These are phyloP conservation scores for Stagonosporopsis rhizophila DNA, from an alignment of 2,329 filamentous ascomycete genomes.

Conservation along the genomic window DNA sequence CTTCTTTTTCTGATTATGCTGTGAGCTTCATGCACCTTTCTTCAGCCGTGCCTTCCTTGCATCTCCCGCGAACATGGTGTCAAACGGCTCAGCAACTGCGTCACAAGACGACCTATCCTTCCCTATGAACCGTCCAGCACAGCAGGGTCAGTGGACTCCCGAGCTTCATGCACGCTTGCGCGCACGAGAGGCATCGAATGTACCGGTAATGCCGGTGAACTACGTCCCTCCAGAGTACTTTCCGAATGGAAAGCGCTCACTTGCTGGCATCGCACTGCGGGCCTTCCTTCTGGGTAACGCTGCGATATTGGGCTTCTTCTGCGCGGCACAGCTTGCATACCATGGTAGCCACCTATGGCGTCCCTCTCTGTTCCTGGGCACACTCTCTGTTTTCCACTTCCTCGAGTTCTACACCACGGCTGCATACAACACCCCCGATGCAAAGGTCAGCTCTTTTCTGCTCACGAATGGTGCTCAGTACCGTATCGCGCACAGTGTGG, in stretches of 20 bases:
- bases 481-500: slow-evolving; percentile 79
- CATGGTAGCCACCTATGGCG: slow-evolving; percentile 61
- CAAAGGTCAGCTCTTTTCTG: slow-evolving; percentile 78
- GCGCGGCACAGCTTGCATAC: slow-evolving; percentile 39
- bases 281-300: slow-evolving; percentile 54
- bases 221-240: slow-evolving; percentile 46
- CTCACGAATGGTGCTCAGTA: slow-evolving; percentile 87
- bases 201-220: slow-evolving; percentile 24
- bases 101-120: slow-evolving; percentile 41
- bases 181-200: slow-evolving; percentile 31
- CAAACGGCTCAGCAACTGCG: slow-evolving; percentile 33
- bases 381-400: slow-evolving; percentile 87
- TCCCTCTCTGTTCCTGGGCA: slow-evolving; percentile 67
- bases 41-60: slow-evolving; percentile 1
- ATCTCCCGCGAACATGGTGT: slow-evolving; percentile 27
- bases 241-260: slow-evolving; percentile 53
- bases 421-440: slow-evolving; percentile 77
- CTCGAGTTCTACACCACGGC: slow-evolving; percentile 95
- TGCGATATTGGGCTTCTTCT: slow-evolving; percentile 44
- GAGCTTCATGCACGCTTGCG: slow-evolving; percentile 38
- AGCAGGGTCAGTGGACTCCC: slow-evolving; percentile 34
- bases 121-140: slow-evolving; percentile 35
- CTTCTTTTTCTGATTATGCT: slow-evolving; percentile 15
- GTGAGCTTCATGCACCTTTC: slow-evolving; percentile 11
- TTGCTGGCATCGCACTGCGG: slow-evolving; percentile 56